Percentiles rank a stretch among this genome's conserved stretches.
Evolutionary conservation across 495 filamentous ascomycete genomes (phyloP).

Genomic region (Penicillium argentinense): DNA sequence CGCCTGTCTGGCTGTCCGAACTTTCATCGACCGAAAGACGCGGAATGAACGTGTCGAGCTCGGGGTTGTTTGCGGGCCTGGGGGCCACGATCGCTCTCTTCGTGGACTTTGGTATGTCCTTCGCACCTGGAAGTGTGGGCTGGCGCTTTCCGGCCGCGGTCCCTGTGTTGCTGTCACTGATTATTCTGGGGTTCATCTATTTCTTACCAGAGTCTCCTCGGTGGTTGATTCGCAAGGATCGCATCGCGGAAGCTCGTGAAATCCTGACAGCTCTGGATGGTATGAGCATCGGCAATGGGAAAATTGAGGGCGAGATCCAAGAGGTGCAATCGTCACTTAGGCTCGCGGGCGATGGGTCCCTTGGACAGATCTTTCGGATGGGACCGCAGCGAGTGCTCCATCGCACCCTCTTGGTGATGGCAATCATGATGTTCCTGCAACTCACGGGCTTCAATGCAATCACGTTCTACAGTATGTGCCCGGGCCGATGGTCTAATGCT

Average conservation of each 20-base stretch:
- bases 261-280: slow-evolving; percentile 30
- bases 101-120: slow-evolving; percentile 44
- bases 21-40: slow-evolving; percentile 34
- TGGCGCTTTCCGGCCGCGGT: slow-evolving; percentile 47
- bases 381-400: slow-evolving; percentile 25
- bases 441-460: slow-evolving; percentile 59
- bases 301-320: slow-evolving; percentile 29
- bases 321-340: slow-evolving; percentile 35
- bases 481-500: not conserved
- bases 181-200: slow-evolving; percentile 56
- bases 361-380: slow-evolving; percentile 19
- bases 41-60: slow-evolving; percentile 33
- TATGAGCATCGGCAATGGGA: slow-evolving; percentile 17
- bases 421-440: slow-evolving; percentile 47
- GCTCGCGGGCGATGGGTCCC: slow-evolving; percentile 6
- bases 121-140: slow-evolving; percentile 32
- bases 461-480: slow-evolving; percentile 46
- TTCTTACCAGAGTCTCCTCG: slow-evolving; percentile 60
- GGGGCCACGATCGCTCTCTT: slow-evolving; percentile 40
- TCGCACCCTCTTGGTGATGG: slow-evolving; percentile 23
- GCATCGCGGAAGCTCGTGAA: slow-evolving; percentile 46
- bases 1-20: slow-evolving; percentile 51
- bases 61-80: slow-evolving; percentile 48
- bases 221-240: slow-evolving; percentile 52
- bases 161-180: slow-evolving; percentile 56